phyloP scores from a whole-genome alignment of 1,284 basidiomycete species.

The Sporisorium iseilematis-ciliati region DNA sequence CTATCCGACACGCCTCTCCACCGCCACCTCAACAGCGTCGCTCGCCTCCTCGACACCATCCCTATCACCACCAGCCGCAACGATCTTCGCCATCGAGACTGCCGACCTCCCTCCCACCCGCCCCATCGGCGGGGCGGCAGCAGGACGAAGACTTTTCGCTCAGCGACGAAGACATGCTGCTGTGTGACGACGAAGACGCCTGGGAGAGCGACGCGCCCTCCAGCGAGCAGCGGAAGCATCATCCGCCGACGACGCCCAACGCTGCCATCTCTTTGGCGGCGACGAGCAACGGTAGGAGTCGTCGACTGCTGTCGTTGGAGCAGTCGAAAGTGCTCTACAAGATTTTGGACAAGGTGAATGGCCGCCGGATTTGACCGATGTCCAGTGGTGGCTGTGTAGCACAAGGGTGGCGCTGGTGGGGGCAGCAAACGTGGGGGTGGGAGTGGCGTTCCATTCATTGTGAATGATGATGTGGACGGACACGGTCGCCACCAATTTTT shows the following conservation, averaged over 20 bases:
- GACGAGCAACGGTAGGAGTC: constrained; percentile 16
- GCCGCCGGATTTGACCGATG: too few relatives aligned
- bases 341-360: constrained; percentile 50
- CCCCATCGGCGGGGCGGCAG: not conserved
- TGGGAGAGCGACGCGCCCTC: not conserved
- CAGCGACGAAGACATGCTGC: constrained; percentile 47
- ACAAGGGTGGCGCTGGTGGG: too few relatives aligned
- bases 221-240: not conserved
- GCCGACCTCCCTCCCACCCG: too few relatives aligned
- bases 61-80: not conserved
- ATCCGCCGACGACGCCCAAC: not conserved
- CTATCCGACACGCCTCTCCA: not conserved
- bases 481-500: too few relatives aligned
- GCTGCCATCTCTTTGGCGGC: not conserved
- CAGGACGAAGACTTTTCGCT: constrained; percentile 15
- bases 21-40: too few relatives aligned
- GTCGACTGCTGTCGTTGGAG: constrained; percentile 46
- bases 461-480: too few relatives aligned
- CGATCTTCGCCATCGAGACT: too few relatives aligned
- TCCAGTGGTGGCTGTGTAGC: not conserved
- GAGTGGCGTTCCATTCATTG: too few relatives aligned
- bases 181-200: constrained; percentile 20
- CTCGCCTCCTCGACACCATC: too few relatives aligned
- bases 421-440: too few relatives aligned
- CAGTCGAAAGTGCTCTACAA: constrained; percentile 59